Conservation (phyloP, 106 monocot genomes). For the Dendrobium officinale region DNA sequence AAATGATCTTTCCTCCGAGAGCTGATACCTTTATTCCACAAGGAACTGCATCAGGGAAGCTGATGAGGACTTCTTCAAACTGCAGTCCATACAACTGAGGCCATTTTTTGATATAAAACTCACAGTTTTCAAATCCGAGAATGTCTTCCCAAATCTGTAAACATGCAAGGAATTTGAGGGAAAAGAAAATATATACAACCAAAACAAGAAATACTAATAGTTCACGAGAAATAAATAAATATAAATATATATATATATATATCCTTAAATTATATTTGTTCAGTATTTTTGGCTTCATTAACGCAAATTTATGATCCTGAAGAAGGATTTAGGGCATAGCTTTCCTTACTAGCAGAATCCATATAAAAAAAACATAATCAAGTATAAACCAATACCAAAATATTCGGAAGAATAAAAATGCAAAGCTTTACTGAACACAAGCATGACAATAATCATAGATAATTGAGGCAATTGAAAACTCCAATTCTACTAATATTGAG, state of each 20-base stretch:
- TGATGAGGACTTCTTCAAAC: slow-evolving; percentile 61
- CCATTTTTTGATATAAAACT: slow-evolving; percentile 72
- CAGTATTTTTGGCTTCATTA: not conserved
- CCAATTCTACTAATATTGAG: not conserved
- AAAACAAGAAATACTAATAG: not conserved
- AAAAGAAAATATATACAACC: slow-evolving; percentile 1
- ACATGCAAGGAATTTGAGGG: not conserved
- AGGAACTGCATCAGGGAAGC: slow-evolving; percentile 71
- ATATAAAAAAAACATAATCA: not conserved
- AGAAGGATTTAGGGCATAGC: not conserved
- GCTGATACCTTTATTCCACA: slow-evolving; percentile 60
- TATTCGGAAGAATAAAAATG: not conserved
- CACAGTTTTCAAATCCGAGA: slow-evolving; percentile 74
- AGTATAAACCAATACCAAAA: not conserved
- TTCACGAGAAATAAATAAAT: not conserved
- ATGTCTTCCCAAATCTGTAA: slow-evolving; percentile 74
- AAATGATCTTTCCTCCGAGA: slow-evolving; percentile 53
- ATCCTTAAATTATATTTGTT: not conserved
- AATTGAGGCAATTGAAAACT: not conserved
- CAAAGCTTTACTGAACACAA: not conserved
- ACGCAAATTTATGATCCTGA: not conserved
- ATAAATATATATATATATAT: not conserved
- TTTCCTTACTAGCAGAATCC: not conserved
- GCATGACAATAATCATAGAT: not conserved
- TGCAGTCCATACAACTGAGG: slow-evolving; percentile 56